These are phyloP conservation scores for Juncus effusus DNA, from an alignment of 176 grass and related monocot genomes.

Conservation along the genomic window DNA sequence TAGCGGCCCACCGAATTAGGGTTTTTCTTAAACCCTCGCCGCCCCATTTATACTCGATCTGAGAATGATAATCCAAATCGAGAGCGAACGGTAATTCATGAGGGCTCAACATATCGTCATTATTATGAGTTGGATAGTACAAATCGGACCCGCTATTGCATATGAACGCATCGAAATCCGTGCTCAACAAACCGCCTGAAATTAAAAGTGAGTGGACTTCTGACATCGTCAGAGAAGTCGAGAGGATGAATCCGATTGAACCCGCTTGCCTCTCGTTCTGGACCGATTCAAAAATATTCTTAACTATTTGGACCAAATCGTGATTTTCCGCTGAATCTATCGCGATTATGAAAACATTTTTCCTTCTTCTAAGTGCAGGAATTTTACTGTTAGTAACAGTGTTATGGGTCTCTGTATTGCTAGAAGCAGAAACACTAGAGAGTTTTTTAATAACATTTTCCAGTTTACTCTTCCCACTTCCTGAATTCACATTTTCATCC, in stretches of 20 bases:
- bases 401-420: constrained; percentile 29
- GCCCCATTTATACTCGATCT: constrained; percentile 95
- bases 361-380: constrained; percentile 45
- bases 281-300: constrained; percentile 34
- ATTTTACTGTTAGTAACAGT: constrained; percentile 24
- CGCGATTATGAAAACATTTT: constrained; percentile 47
- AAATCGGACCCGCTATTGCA: constrained; percentile 87
- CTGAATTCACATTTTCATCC: constrained; percentile 29
- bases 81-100: constrained; percentile 51
- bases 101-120: constrained; percentile 47
- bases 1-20: constrained; percentile 71
- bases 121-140: constrained; percentile 69
- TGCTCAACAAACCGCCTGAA: constrained; percentile 52
- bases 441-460: constrained; percentile 33
- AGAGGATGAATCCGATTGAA: constrained; percentile 41
- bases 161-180: constrained; percentile 91
- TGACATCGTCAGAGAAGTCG: constrained; percentile 36
- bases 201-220: constrained; percentile 60
- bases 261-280: constrained; percentile 26
- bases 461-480: constrained; percentile 31
- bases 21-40: constrained; percentile 91
- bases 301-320: constrained; percentile 38
- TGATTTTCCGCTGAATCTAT: constrained; percentile 37
- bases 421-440: constrained; percentile 14
- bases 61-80: constrained; percentile 81